A percentile compares a stretch with the other conserved stretches of the same genome.
These are phyloP conservation scores for Blastobotrys apis DNA, from an alignment of 1,139 yeast species.

Conservation along the genomic window DNA sequence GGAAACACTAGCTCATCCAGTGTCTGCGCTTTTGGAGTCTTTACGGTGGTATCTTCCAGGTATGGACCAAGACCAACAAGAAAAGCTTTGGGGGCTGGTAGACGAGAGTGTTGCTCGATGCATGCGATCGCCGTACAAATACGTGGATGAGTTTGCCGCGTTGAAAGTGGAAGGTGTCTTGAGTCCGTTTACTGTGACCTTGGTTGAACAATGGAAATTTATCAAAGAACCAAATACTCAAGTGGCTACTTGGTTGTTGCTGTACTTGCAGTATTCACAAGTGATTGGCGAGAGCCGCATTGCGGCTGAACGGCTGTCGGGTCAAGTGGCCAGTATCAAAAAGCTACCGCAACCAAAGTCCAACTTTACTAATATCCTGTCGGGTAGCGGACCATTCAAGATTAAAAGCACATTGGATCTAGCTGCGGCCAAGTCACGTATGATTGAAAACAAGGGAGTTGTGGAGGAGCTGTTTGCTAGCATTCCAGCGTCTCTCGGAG, in stretches of 20 bases:
- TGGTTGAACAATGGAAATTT: slow-evolving; percentile 70
- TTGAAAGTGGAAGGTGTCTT: slow-evolving; percentile 30
- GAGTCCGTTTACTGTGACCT: slow-evolving; percentile 64
- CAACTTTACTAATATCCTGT: too few relatives aligned
- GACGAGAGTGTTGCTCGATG: slow-evolving; percentile 73
- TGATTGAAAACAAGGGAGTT: background rate
- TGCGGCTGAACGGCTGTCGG: background rate
- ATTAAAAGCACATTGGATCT: background rate
- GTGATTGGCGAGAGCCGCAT: slow-evolving; percentile 20
- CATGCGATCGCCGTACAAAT: slow-evolving; percentile 74
- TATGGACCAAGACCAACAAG: slow-evolving; percentile 17
- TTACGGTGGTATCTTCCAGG: slow-evolving; percentile 15
- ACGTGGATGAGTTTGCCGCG: slow-evolving; percentile 59
- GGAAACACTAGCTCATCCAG: slow-evolving; percentile 34
- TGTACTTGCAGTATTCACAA: slow-evolving; percentile 36
- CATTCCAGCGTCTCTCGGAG: too few relatives aligned
- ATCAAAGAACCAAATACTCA: slow-evolving; percentile 38
- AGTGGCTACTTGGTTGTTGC: slow-evolving; percentile 47
- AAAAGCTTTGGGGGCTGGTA: slow-evolving; percentile 51
- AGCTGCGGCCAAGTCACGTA: slow-evolving; percentile 3
- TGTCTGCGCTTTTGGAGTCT: slow-evolving; percentile 30
- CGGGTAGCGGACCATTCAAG: background rate
- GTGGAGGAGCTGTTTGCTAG: background rate
- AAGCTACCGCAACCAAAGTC: too few relatives aligned
- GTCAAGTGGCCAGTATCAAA: background rate